Conservation (phyloP, 2,329 filamentous ascomycete genomes). For the Tolypocladium paradoxum region DNA sequence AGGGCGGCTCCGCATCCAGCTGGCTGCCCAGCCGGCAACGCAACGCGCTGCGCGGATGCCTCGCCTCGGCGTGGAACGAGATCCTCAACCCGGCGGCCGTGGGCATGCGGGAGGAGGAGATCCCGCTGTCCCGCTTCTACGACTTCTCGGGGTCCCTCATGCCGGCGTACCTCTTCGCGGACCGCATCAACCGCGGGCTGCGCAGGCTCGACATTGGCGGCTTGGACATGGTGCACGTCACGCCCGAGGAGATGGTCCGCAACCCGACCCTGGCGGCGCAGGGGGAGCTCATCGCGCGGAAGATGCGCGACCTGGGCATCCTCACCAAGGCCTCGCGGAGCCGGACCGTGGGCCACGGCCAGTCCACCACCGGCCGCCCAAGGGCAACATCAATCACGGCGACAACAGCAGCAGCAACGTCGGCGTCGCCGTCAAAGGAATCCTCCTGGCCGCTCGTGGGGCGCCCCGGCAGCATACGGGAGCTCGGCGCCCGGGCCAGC, state of each 20-base stretch:
- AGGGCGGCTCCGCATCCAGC: slow-evolving; percentile 1
- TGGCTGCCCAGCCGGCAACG: slow-evolving; percentile 29
- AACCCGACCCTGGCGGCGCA: slow-evolving; percentile 39
- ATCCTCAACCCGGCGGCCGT: slow-evolving; percentile 28
- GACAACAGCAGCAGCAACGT: slow-evolving; percentile 1
- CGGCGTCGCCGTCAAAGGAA: slow-evolving; percentile 4
- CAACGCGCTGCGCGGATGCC: slow-evolving; percentile 26
- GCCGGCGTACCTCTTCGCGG: slow-evolving; percentile 34
- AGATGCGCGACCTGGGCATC: slow-evolving; percentile 12
- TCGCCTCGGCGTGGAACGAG: slow-evolving; percentile 33
- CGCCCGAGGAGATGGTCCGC: slow-evolving; percentile 37
- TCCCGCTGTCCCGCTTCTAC: slow-evolving; percentile 37
- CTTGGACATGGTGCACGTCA: slow-evolving; percentile 26
- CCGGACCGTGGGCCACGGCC: slow-evolving; percentile 3
- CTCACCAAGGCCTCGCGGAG: slow-evolving; percentile 7
- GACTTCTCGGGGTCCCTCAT: slow-evolving; percentile 39
- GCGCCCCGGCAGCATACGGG: slow-evolving; percentile 10
- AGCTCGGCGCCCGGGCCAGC: slow-evolving; percentile 13
- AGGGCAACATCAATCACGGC: background rate
- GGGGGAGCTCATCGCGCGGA: slow-evolving; percentile 28
- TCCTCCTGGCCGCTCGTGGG: background rate
- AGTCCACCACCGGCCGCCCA: background rate
- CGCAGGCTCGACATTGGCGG: slow-evolving; percentile 24
- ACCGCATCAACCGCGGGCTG: slow-evolving; percentile 32
- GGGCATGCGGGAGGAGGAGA: slow-evolving; percentile 27